Evolutionary conservation across 805 yeast genomes (phyloP), one percentile per base, ranked within the genome.

Genomic region (Ogataea zsoltii): DNA sequence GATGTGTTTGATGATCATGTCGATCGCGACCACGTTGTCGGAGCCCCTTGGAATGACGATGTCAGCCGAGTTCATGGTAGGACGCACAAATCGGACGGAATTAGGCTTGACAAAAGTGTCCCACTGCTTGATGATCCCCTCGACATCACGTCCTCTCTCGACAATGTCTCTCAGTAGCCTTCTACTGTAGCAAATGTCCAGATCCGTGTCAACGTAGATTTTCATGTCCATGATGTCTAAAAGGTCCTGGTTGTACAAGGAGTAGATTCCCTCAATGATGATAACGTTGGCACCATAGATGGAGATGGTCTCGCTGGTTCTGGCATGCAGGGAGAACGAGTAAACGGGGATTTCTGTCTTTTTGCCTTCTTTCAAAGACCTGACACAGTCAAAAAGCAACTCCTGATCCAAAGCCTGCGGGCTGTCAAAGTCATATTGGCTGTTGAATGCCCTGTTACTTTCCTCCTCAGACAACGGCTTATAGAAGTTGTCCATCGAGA

Each of bases 221-320:
- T 87, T 92, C 48, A 89, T 72, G 58, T 92, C 96, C 85, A 91
- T 85, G 58, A 90, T 59, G 11, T 78, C 84, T 43, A 85, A 66
- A 14, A 94, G 66, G 33, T 90, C 75, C 38, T 75, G 73, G 61
- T 85, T 89, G 50, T 83, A 81, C 35, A 94, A 66, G 0, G 96
- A 89, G 61, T 87, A 88, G 3, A 94, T 82, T 2, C 99, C 99
- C 65, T 94, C 99, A 31, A 94, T 70, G 5, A 94, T 85, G 42
- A 94, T 86, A 16, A 94, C 96, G 62, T 90, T 90, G 13, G 97
- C 97, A 2, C 97, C 98, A 59, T 90, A 91, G 15, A 94, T 80
- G 3, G 91, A 82, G 39, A 83, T 71, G n/a, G 74, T 73, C 58
- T 84, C 81, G 33, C 74, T 78, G 1, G 92, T 77, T 54, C 83